Evolutionary conservation across 257 asterid species (phyloP).

Genomic region (Solanum rostratum): DNA sequence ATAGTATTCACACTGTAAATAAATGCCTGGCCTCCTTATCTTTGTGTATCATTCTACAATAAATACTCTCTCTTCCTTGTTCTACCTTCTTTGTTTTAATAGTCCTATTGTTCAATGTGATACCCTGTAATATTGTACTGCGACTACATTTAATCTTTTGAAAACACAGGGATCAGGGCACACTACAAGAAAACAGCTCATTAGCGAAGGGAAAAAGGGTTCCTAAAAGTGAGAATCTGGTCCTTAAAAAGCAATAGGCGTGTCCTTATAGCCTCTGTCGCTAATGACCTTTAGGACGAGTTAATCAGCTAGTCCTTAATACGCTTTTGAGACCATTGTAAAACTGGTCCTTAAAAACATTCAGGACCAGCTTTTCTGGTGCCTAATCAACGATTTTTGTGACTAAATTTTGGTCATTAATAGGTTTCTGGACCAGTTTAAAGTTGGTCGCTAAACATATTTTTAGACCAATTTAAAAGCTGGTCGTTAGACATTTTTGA

Average conservation of each 20-base stretch:
- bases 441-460: background rate
- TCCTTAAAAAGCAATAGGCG: background rate
- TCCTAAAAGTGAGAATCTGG: background rate
- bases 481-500: background rate
- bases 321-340: too few relatives aligned
- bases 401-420: too few relatives aligned
- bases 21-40: background rate
- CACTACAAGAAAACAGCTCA: background rate
- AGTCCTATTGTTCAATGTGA: too few relatives aligned
- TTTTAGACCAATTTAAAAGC: too few relatives aligned
- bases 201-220: background rate
- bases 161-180: too few relatives aligned
- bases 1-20: slow-evolving; percentile 6
- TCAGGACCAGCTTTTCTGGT: background rate
- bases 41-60: background rate
- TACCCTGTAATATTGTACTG: too few relatives aligned
- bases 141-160: too few relatives aligned
- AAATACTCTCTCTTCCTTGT: background rate
- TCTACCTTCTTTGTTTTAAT: too few relatives aligned
- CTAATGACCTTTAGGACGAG: too few relatives aligned
- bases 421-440: too few relatives aligned
- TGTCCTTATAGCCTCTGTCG: background rate
- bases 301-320: background rate
- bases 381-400: too few relatives aligned
- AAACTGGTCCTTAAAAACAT: background rate